Evolutionary conservation across 2,329 filamentous ascomycete species (phyloP).

Genomic region (Akanthomyces muscarius): DNA sequence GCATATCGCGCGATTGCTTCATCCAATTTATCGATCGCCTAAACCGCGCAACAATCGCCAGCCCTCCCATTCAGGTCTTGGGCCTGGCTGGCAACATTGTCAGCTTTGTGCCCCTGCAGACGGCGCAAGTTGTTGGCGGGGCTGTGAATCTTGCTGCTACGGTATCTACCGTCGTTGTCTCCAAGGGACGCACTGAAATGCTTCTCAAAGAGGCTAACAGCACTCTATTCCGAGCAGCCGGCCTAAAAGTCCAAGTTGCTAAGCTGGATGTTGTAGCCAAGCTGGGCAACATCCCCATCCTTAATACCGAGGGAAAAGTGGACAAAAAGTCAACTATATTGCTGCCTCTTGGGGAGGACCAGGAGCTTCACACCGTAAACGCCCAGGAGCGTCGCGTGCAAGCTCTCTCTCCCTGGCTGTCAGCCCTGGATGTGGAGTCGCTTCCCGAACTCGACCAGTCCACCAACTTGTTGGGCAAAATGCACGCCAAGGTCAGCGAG

Average conservation of each 20-base stretch:
- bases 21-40: slow-evolving; percentile 22
- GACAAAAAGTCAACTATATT: slow-evolving; percentile 18
- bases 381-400: slow-evolving; percentile 21
- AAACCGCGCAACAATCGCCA: slow-evolving; percentile 21
- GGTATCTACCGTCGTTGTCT: slow-evolving; percentile 17
- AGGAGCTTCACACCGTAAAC: neutral
- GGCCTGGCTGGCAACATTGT: slow-evolving; percentile 20
- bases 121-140: slow-evolving; percentile 20
- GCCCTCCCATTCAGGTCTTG: slow-evolving; percentile 21
- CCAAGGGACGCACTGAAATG: slow-evolving; percentile 21
- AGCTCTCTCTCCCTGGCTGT: slow-evolving; percentile 19
- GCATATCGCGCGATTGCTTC: slow-evolving; percentile 19
- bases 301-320: slow-evolving; percentile 19
- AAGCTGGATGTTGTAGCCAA: slow-evolving; percentile 22
- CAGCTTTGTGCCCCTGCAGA: slow-evolving; percentile 21
- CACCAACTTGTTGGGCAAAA: slow-evolving; percentile 15
- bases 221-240: slow-evolving; percentile 18
- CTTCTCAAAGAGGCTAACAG: slow-evolving; percentile 19
- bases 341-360: slow-evolving; percentile 16
- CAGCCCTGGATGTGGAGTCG: slow-evolving; percentile 18
- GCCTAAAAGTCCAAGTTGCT: slow-evolving; percentile 20
- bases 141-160: slow-evolving; percentile 16
- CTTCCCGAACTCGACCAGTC: slow-evolving; percentile 10
- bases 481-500: slow-evolving; percentile 19
- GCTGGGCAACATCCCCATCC: slow-evolving; percentile 20